Evolutionary conservation across 2,329 filamentous ascomycete species (phyloP), one percentile per base, ranked within the genome.

Genomic region (Xylaria sp.): DNA sequence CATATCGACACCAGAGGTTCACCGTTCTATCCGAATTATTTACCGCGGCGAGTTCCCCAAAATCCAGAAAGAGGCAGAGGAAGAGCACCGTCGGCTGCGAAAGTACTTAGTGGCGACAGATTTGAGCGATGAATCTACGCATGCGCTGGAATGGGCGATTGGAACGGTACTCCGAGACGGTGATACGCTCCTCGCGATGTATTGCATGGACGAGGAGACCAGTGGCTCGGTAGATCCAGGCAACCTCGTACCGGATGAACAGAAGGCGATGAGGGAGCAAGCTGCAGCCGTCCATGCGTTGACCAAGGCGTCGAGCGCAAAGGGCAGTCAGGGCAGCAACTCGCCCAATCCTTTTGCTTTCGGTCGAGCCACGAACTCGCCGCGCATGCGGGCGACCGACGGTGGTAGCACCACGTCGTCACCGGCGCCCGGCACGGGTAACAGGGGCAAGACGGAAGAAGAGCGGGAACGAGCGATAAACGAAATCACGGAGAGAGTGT

Each of bases 81-180:
- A 91, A 10, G 90, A 91, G 55, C 82, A 90, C 54, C 85, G 90
- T 54, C 85, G 90, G 56, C 83, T 93, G 62, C 84, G 94, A 56
- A 95, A 94, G 69, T 99, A 97, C 71, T 78, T 99, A 13, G 92
- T 97, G n/a, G 93, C 94, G 2, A 97, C 91, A 0, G 94, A 99
- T 74, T 78, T 97, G 2, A 97, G 92, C 67, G 90, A 94, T 44
- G 94, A 99, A 76, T 92, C 93, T 3, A 90, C 91, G 5, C 95
- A 97, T 73, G 94, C 94, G 1, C 80, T 99, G 37, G 94, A 99
- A 73, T 99, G 94, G 94, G 94, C 93, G 0, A 92, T 99, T 58
- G 94, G 94, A 6, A 97, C 93, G 0, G 92, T 97, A 4, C 80
- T 99, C 35, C 85, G 94, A 53, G 92, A 97, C 67, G 94, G 94